phyloP scores from a whole-genome alignment of 352 stramenopile genomes.

The Phytophthora tubulina region DNA sequence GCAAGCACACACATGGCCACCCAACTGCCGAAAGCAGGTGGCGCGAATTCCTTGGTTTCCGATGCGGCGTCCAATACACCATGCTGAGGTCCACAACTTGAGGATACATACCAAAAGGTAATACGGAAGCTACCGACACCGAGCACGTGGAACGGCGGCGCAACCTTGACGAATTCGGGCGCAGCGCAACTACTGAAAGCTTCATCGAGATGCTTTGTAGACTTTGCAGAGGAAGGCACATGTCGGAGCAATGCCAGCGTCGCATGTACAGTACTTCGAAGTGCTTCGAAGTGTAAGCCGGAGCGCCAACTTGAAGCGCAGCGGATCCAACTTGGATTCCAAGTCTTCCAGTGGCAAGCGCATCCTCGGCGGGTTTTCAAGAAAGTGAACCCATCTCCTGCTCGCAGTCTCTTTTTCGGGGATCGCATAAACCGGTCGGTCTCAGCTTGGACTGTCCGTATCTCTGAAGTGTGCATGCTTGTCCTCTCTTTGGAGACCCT shows the following conservation, averaged over 20 bases:
- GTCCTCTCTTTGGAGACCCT: neutral
- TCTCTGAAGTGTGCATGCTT: constrained; percentile 7
- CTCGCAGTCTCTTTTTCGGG: constrained; percentile 30
- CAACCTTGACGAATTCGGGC: neutral
- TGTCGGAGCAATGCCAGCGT: neutral
- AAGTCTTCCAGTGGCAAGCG: neutral
- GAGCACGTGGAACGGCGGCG: neutral
- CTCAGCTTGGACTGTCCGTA: constrained; percentile 11
- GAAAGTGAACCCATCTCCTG: constrained; percentile 31
- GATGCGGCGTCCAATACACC: no score
- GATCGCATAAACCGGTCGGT: constrained; percentile 35
- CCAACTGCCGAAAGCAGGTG: neutral
- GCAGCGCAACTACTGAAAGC: neutral
- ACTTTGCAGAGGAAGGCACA: neutral
- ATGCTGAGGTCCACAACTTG: no score
- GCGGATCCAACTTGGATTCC: neutral
- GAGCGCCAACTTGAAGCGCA: neutral
- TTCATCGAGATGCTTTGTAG: neutral
- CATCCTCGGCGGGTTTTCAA: constrained; percentile 2
- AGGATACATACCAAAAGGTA: no score
- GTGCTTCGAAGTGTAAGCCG: no score
- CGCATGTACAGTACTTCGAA: no score
- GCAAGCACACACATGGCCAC: neutral
- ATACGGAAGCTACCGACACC: no score
- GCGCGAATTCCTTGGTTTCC: no score